These are phyloP conservation scores for Lactifluus volemus DNA, from an alignment of 768 basidiomycete genomes.

Conservation along the genomic window DNA sequence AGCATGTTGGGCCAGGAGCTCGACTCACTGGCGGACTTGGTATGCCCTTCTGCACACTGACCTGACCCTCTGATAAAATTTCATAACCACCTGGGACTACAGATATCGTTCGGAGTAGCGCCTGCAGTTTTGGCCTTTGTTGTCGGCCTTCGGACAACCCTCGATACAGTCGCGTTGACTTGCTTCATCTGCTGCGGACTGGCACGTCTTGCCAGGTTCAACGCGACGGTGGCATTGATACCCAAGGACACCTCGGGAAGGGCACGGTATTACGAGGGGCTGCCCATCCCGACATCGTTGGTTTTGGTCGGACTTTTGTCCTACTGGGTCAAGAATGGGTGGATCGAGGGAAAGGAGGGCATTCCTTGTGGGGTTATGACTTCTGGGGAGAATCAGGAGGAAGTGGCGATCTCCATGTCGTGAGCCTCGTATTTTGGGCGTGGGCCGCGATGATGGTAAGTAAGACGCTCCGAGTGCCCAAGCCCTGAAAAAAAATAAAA, in stretches of 20 bases:
- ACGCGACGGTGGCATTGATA: slow-evolving; percentile 91
- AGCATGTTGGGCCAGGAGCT: slow-evolving; percentile 97
- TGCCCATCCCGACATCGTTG: slow-evolving; percentile 91
- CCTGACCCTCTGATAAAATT: neutral
- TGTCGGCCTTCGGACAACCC: slow-evolving; percentile 82
- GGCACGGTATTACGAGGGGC: slow-evolving; percentile 91
- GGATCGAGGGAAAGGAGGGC: slow-evolving; percentile 72
- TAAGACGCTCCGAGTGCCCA: slow-evolving; percentile 88
- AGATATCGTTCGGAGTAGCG: slow-evolving; percentile 98
- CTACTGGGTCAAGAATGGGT: slow-evolving; percentile 76
- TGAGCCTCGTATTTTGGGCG: slow-evolving; percentile 62
- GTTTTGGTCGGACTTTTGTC: slow-evolving; percentile 69
- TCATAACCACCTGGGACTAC: neutral
- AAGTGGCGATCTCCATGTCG: slow-evolving; percentile 77
- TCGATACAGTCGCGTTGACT: slow-evolving; percentile 82
- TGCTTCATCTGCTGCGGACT: slow-evolving; percentile 94
- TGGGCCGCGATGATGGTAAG: slow-evolving; percentile 99
- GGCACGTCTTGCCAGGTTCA: slow-evolving; percentile 95
- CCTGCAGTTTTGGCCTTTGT: slow-evolving; percentile 90
- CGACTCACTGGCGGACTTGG: slow-evolving; percentile 93
- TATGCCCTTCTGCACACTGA: slow-evolving; percentile 30
- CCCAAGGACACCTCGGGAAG: slow-evolving; percentile 86
- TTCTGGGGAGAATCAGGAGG: slow-evolving; percentile 66
- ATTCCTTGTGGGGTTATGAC: slow-evolving; percentile 68
- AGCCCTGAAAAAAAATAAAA: slow-evolving; percentile 38